Evolutionary conservation across 306 rosid species (phyloP), one percentile per base, ranked within the genome.

Genomic region (Phaseolus lunatus): DNA sequence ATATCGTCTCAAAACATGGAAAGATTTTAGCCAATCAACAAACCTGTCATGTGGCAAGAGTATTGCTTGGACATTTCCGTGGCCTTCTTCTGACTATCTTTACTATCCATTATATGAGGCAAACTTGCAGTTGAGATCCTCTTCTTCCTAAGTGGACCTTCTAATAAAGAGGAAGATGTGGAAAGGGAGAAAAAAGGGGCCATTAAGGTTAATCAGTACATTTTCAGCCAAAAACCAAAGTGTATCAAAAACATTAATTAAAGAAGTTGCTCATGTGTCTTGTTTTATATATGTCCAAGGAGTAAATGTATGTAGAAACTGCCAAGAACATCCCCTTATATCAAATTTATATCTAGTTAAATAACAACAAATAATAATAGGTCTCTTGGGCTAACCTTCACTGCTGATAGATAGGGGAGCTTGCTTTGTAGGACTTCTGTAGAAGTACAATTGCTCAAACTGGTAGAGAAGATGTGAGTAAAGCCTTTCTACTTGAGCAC

Each of bases 361-460:
- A 81, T 59, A 59, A 44, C 13, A 22, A 50, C 19, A 67, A 72
- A 23, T 66, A 72, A 43, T 13, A 57, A 43, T 22, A 56, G 39
- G 64, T 39, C n/a, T 20, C 16, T n/a, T 14, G 19, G 67, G 59
- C 31, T 68, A 69, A 79, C 88, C 85, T 67, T 20, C 35, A 67
- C 23, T 19, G 71, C 24, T 67, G 59, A 11, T 10, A 62, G 72
- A 15, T 18, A 48, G 39, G 39, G 1, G 41, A 80, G 73, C 8
- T 65, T 66, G 74, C 45, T 39, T 68, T 37, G 79, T 16, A 24
- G 82, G 84, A 58, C 12, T 31, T 80, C 76, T 66, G 19, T 75
- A 79, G 82, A 79, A 70, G 81, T 85, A 76, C 71, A 79, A 37
- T 82, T 76, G 78, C 83, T 82, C 89, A 31, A 79, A 82, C 29